Conservation (phyloP, 257 asterid genomes). For the Solanum commersonii region DNA sequence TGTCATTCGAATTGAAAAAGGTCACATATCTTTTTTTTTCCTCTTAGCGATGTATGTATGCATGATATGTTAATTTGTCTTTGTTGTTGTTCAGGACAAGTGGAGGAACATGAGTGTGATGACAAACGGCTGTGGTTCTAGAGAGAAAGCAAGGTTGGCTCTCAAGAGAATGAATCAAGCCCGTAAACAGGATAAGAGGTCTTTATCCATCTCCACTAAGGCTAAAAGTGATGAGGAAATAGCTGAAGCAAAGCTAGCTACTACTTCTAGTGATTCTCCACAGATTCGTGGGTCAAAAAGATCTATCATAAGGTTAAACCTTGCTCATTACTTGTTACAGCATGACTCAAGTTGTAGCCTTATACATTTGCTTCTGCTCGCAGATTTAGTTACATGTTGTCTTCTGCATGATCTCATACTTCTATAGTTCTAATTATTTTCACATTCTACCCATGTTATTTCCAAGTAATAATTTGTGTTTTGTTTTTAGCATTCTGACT, state of each 20-base stretch:
- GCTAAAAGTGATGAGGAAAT: slow-evolving; percentile 65
- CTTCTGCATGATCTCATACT: background rate
- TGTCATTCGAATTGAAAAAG: background rate
- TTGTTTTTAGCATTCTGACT: background rate
- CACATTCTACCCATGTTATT: background rate
- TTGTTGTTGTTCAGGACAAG: slow-evolving; percentile 50
- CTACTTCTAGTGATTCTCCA: slow-evolving; percentile 65
- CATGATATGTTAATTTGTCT: background rate
- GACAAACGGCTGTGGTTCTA: slow-evolving; percentile 87
- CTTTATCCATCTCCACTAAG: slow-evolving; percentile 19
- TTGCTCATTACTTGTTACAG: background rate
- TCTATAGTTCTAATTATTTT: background rate
- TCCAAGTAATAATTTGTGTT: background rate
- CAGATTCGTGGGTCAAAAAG: slow-evolving; percentile 63
- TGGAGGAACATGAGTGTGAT: slow-evolving; percentile 98
- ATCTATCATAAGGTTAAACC: slow-evolving; percentile 67
- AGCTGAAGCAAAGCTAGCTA: slow-evolving; percentile 36
- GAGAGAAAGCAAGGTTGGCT: slow-evolving; percentile 72
- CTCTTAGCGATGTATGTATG: background rate
- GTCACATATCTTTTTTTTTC: background rate
- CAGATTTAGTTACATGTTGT: background rate
- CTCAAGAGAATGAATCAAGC: slow-evolving; percentile 57
- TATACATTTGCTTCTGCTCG: background rate
- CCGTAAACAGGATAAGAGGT: slow-evolving; percentile 50
- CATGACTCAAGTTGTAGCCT: background rate